These are phyloP conservation scores for Fistulifera solaris DNA, from an alignment of 108 stramenopile genomes.

Conservation along the genomic window DNA sequence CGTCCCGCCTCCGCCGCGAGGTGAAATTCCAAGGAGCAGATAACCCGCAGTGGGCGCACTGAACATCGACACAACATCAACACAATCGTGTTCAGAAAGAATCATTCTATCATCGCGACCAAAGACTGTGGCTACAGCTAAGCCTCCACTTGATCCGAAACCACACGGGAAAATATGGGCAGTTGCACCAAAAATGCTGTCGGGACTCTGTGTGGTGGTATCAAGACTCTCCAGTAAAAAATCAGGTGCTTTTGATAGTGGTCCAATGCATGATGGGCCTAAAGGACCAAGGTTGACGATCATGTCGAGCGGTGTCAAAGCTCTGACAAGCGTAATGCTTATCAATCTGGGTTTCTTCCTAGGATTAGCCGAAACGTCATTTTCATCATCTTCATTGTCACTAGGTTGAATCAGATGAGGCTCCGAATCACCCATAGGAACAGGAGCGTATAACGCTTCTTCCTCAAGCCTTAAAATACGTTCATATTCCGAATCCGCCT, in stretches of 20 bases:
- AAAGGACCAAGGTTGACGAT: conserved; percentile 71
- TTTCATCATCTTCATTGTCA: conserved; percentile 39
- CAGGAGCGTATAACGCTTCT: conserved; percentile 56
- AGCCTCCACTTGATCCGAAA: conserved; percentile 66
- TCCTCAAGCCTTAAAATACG: conserved; percentile 58
- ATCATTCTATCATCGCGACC: conserved; percentile 67
- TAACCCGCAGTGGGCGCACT: conserved; percentile 40
- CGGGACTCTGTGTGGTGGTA: not conserved
- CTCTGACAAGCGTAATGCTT: conserved; percentile 21
- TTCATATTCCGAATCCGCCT: conserved; percentile 14
- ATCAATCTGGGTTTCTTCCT: conserved; percentile 9
- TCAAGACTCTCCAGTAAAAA: not conserved
- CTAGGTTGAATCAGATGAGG: conserved; percentile 45
- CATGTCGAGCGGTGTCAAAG: conserved; percentile 56
- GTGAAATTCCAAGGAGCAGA: conserved; percentile 42
- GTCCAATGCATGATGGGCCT: conserved; percentile 64
- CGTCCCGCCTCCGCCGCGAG: conserved; percentile 4
- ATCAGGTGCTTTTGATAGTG: conserved; percentile 11
- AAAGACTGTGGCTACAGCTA: conserved; percentile 57
- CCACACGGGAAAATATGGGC: conserved; percentile 74
- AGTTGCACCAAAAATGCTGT: conserved; percentile 17
- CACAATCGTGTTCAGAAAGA: conserved; percentile 57
- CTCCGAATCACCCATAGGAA: conserved; percentile 9
- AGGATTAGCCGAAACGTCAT: conserved; percentile 4
- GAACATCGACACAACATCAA: conserved; percentile 46